Evolutionary conservation across 2,329 filamentous ascomycete species (phyloP).

Genomic region (Waltergamsia citrina): DNA sequence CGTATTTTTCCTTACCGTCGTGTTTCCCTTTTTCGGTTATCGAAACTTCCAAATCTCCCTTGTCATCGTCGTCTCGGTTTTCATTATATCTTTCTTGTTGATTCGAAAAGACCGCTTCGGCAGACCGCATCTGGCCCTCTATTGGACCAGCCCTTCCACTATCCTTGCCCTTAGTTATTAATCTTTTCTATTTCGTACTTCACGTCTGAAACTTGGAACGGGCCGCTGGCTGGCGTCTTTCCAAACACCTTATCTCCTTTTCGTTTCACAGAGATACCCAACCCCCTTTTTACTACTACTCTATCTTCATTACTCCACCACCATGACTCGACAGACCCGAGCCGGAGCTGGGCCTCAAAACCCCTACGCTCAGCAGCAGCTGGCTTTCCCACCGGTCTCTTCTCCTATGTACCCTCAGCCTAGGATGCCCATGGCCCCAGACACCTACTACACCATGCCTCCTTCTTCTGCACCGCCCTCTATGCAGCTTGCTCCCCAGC

Average conservation of each 20-base stretch:
- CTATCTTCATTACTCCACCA: not conserved
- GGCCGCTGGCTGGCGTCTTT: constrained; percentile 1
- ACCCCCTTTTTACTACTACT: not conserved
- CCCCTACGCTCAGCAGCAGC: constrained; percentile 19
- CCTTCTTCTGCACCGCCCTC: constrained; percentile 19
- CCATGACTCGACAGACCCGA: constrained; percentile 5
- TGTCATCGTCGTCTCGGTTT: constrained; percentile 5
- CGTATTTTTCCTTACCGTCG: constrained; percentile 2
- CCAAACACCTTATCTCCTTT: constrained; percentile 2
- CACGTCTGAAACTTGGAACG: not conserved
- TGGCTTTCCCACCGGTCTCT: constrained; percentile 30
- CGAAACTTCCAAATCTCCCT: constrained; percentile 5
- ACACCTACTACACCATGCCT: constrained; percentile 28
- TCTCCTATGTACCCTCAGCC: constrained; percentile 31
- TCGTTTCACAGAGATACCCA: not conserved
- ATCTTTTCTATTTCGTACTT: not conserved
- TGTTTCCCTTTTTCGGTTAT: constrained; percentile 4
- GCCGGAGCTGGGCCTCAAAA: constrained; percentile 4
- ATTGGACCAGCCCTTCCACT: not conserved
- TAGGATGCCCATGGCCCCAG: constrained; percentile 25
- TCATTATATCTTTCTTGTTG: not conserved
- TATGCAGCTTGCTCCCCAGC: constrained; percentile 19
- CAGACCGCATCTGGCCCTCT: constrained; percentile 2
- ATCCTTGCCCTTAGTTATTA: not conserved
- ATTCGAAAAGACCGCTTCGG: not conserved